These are phyloP conservation scores for Clarkia xantiana DNA, from an alignment of 345 rosid genomes.

Conservation along the genomic window DNA sequence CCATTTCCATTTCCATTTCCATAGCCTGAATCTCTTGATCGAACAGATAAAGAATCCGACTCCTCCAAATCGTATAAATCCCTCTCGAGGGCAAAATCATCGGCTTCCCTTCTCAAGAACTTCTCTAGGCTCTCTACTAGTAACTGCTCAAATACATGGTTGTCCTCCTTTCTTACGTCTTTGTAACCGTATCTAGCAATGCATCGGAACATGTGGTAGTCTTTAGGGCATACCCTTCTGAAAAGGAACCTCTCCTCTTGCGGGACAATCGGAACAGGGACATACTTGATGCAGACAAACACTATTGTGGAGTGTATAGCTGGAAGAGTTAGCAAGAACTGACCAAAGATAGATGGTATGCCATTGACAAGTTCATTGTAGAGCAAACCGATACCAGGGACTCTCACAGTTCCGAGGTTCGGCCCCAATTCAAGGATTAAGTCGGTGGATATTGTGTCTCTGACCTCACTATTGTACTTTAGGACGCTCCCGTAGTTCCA, in stretches of 20 bases:
- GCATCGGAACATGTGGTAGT: conserved; percentile 14
- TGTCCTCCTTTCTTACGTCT: conserved; percentile 10
- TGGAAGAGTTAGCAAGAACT: conserved; percentile 9
- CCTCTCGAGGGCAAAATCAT: too few relatives aligned
- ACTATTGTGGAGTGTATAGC: conserved; percentile 19
- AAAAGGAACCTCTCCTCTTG: conserved; percentile 16
- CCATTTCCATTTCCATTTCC: too few relatives aligned
- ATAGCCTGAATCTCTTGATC: too few relatives aligned
- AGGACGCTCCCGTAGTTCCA: conserved; percentile 15
- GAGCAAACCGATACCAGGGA: conserved; percentile 15
- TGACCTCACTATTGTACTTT: conserved; percentile 16
- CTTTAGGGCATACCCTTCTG: conserved; percentile 9
- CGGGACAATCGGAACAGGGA: conserved; percentile 13
- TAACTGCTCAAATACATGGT: conserved; percentile 11
- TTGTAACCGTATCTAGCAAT: conserved; percentile 22
- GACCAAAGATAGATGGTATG: conserved; percentile 16
- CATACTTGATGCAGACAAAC: conserved; percentile 16
- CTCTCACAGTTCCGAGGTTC: neutral
- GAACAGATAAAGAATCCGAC: too few relatives aligned
- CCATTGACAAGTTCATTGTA: conserved; percentile 25
- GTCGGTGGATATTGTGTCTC: conserved; percentile 6
- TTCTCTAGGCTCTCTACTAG: conserved; percentile 11
- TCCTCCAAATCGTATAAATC: too few relatives aligned
- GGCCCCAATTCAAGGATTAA: conserved; percentile 1
- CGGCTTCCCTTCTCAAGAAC: conserved; percentile 4